Base-by-base conservation (phyloP, 495 filamentous ascomycete genomes). In the Penicillium ucsense region DNA sequence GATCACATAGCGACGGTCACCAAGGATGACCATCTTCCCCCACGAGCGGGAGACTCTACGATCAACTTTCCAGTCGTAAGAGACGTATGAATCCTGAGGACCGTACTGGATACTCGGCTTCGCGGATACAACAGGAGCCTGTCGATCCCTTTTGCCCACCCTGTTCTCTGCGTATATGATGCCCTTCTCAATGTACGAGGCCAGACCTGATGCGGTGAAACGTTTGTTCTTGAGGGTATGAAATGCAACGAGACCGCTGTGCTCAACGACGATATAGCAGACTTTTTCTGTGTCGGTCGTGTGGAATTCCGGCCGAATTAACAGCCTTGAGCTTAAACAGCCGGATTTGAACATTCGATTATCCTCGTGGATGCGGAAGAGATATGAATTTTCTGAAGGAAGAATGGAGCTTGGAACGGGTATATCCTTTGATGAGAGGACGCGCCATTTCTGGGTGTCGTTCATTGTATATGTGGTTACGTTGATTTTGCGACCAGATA, bases 1-100 rank as follows among this genome's bases (percentile, higher is more conserved):
- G 20, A 20, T 20, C 20, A 65, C 10, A 10, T 41, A 50, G 4
- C 47, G 45, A 2, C 28, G 28, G 4, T 32, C 57, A 8, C 48
- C 20, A 20, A 20, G 20, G 20, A 20, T 20, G 20, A 20, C 20
- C 20, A 20, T 20, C 20, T 20, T 20, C 20, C 20, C 20, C 20
- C 20, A 20, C 20, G 20, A 20, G 20, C 20, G 20, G 20, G 20
- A 20, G 20, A 20, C 20, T 20, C 20, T 27, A 28, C 32, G n/a
- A 11, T 33, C 6, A 12, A 27, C 3, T 9, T 32, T 10, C 8
- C 28, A 35, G n/a, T 44, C 31, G 35, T 35, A 44, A 30, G 30
- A 44, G 5, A 44, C 11, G 8, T 5, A 44, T 5, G 31, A 35
- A 10, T 35, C 27, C 5, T 6, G 27, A 35, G 11, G n/a, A 8